Base-by-base conservation (phyloP, 345 rosid genomes). In the Alliaria petiolata region DNA sequence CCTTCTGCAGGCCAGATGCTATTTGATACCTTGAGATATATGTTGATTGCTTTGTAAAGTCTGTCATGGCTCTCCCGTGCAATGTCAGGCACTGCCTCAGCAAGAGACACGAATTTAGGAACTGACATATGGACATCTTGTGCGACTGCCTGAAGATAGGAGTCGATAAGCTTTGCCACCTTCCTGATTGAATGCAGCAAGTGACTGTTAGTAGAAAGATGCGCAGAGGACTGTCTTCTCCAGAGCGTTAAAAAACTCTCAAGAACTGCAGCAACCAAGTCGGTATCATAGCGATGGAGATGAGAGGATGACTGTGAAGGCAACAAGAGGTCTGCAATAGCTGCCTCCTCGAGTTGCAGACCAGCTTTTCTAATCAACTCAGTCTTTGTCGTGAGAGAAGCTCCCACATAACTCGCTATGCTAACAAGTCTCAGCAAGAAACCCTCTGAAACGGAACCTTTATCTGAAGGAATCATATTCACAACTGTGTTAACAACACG, bases 1-100 rank as follows among this genome's bases (percentile, higher is more conserved):
- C 14, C 10, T 69, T 46, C 5, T 45, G 13, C 19, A n/a, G n/a
- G n/a, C n/a, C n/a, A n/a, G n/a, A n/a, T n/a, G n/a, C n/a, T n/a
- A n/a, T n/a, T n/a, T 40, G 42, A 39, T 81, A 89, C 99, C 97
- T 92, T 90, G 65, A 95, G 92, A 81, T 82, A 92, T 57, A 75
- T 87, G 82, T 88, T 89, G 73, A 95, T 87, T 28, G 92, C 95
- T 78, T 83, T 87, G 86, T 92, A 95, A 57, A 95, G 91, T 40
- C 83, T 89, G 74, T 95, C 95, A 57, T 95, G 98, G 62, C 83
- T 77, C 62, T 80, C 75, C 54, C 97, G 74, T 22, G 89, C 88
- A 72, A 73, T 49, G 51, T 83, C 89, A 0, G 98, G 96, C 72
- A 95, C 72, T 26, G 86, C 70, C 80, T 95, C 96, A 0, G 95